Base-by-base conservation (phyloP, 1,139 yeast species). In the Torulaspora pretoriensis region DNA sequence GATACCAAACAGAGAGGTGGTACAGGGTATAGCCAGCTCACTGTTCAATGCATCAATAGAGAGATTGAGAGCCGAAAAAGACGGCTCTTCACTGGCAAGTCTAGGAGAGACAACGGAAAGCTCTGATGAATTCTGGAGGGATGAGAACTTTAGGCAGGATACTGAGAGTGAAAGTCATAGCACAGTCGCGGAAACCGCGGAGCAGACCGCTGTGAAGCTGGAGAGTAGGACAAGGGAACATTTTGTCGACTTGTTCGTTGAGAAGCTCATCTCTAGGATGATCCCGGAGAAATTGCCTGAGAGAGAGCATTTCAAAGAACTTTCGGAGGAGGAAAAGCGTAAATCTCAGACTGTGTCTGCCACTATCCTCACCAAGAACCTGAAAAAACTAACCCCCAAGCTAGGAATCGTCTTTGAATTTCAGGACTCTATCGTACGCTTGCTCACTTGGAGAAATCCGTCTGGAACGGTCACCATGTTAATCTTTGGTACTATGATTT, bases 391-490 rank as follows among this genome's bases (percentile, higher is more conserved):
- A 54, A 77, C 83, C 36, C 63, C 74, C 3, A 73, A 74, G 47
- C 69, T 81, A 74, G 75, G 79, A 10, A 64, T 69, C 0, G 57
- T 81, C 22, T 80, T 81, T 53, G 72, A 68, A 25, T 49, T 78
- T 3, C 86, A 82, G 49, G 81, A 78, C 55, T 77, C 78, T 1
- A 23, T 80, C 1, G 67, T 78, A 8, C 74, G 77, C 38, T 60
- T 83, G 0, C 50, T 81, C 13, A 74, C 83, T 1, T 83, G 92
- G 92, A 75, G 74, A 46, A 68, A 70, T 32, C 85, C 87, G 0
- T 64, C 80, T 0, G 72, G 75, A 48, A 83, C 90, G 0, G 54
- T 83, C 10, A 67, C 78, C 1, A 63, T 67, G 14, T 62, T 82
- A 45, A 68, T 80, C 8, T 52, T 76, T 3, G 77, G 81, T 48